A percentile compares a stretch with the other conserved stretches of the same genome.
Conservation (phyloP, 2,329 filamentous ascomycete species). For the Fusarium oxysporum region DNA sequence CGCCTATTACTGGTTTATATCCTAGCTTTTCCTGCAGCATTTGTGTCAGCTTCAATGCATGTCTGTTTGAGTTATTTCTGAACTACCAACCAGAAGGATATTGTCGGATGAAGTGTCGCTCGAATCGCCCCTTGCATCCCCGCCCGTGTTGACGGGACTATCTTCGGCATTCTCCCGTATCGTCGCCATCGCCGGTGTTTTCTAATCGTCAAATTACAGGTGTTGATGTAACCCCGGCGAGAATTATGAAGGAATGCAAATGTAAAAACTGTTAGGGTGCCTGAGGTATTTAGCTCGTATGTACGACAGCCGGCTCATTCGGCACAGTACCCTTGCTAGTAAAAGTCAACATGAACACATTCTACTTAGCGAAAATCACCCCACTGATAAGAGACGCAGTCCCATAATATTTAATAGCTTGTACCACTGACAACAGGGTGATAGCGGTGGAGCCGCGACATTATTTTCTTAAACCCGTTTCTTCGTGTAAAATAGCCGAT, state of each 20-base stretch:
- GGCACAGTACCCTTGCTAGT: not conserved
- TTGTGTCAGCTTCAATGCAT: not conserved
- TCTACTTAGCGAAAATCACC: not conserved
- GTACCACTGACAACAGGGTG: not conserved
- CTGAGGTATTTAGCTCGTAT: not conserved
- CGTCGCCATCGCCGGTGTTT: not conserved
- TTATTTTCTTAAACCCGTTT: not conserved
- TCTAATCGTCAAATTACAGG: not conserved
- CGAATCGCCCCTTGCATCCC: not conserved
- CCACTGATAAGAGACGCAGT: rapidly evolving
- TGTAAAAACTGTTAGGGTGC: not conserved
- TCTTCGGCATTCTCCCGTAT: not conserved
- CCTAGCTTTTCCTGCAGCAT: not conserved
- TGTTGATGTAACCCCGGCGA: rapidly evolving
- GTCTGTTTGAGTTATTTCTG: not conserved
- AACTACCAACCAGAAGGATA: not conserved
- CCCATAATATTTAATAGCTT: not conserved
- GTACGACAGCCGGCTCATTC: not conserved
- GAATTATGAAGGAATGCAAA: not conserved
- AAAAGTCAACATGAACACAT: not conserved
- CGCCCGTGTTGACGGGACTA: too few species aligned
- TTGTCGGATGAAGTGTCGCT: not conserved
- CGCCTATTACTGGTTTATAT: not conserved
- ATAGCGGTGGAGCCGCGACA: not conserved
- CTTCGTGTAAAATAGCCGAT: not conserved